A percentile compares a stretch with the other conserved stretches of the same genome.
phyloP scores from a whole-genome alignment of 106 monocot genomes.

The Gastrodia elata region DNA sequence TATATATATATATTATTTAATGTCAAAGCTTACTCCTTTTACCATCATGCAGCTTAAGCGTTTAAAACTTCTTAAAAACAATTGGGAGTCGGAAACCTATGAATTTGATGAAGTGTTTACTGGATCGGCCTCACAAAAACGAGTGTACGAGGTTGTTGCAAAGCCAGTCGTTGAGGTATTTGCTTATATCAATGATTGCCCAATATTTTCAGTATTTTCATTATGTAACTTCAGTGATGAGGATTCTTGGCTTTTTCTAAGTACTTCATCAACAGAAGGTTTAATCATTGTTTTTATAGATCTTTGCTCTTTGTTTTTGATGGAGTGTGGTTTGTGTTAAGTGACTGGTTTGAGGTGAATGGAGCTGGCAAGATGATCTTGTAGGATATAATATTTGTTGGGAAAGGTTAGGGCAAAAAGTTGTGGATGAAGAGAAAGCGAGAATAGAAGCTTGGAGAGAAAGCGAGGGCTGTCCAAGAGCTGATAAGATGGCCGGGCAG shows the following conservation, averaged over 20 bases:
- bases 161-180: constrained; percentile 98
- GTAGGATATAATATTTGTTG: too few relatives aligned
- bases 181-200: neutral
- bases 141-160: constrained; percentile 94
- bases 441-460: too few relatives aligned
- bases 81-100: constrained; percentile 97
- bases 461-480: too few relatives aligned
- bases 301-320: neutral
- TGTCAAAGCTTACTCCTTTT: neutral
- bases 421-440: too few relatives aligned
- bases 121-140: constrained; percentile 88
- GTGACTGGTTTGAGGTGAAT: too few relatives aligned
- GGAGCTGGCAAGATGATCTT: too few relatives aligned
- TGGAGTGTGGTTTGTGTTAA: too few relatives aligned
- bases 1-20: too few relatives aligned
- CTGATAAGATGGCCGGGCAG: too few relatives aligned
- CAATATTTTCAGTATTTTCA: neutral
- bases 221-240: neutral
- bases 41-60: constrained; percentile 63
- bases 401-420: too few relatives aligned
- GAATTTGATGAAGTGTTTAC: constrained; percentile 98
- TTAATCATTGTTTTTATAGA: neutral
- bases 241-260: too few relatives aligned
- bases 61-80: constrained; percentile 93
- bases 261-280: too few relatives aligned